These are phyloP conservation scores for Penicillium chermesinum DNA, from an alignment of 495 filamentous ascomycete species.

Conservation along the genomic window DNA sequence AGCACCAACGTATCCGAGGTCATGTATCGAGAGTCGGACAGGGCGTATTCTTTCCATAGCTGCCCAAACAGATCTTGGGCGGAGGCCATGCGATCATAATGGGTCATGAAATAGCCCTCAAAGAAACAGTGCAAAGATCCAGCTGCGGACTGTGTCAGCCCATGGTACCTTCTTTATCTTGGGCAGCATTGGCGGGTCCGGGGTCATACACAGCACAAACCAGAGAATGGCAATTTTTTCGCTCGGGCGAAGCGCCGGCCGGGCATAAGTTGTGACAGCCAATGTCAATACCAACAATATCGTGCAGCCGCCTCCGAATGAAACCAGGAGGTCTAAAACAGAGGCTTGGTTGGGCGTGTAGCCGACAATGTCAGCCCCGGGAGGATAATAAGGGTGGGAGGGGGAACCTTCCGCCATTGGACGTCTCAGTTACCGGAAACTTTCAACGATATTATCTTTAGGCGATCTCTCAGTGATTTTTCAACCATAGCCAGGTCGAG, in stretches of 20 bases:
- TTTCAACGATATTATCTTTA: no score
- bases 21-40: conserved; percentile 79
- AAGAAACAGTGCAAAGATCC: conserved; percentile 72
- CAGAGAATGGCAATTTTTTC: conserved; percentile 59
- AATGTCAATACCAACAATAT: conserved; percentile 49
- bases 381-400: conserved; percentile 70
- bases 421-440: background rate
- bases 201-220: conserved; percentile 58
- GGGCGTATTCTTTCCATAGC: conserved; percentile 84
- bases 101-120: conserved; percentile 76
- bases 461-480: no score
- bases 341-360: conserved; percentile 59
- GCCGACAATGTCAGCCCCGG: conserved; percentile 51
- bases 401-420: conserved; percentile 16
- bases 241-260: conserved; percentile 38
- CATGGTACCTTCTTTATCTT: background rate
- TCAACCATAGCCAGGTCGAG: no score
- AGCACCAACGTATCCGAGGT: conserved; percentile 74
- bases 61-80: conserved; percentile 65
- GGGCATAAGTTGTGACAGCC: conserved; percentile 38
- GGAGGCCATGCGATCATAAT: conserved; percentile 56
- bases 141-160: conserved; percentile 34
- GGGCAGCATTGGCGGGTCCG: background rate
- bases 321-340: conserved; percentile 47
- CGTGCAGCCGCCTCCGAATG: conserved; percentile 48